Evolutionary conservation across 768 basidiomycete species (phyloP).

Genomic region (Udeniomyces megalosporus): DNA sequence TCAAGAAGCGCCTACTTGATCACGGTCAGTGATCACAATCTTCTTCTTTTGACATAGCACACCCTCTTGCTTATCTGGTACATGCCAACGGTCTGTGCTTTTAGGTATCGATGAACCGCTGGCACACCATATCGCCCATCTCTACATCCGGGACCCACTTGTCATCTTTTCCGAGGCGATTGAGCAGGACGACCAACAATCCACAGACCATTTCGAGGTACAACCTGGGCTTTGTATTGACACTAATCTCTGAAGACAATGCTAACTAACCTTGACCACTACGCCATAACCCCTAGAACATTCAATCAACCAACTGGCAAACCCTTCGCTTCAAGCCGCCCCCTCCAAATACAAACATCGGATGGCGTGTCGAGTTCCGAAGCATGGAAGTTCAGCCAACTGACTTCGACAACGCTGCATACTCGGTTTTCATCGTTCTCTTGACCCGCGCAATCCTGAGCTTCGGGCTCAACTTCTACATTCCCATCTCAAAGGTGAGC

Average conservation of each 20-base stretch:
- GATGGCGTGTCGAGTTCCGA: conserved; percentile 96
- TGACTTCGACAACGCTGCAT: conserved; percentile 97
- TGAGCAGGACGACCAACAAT: conserved; percentile 70
- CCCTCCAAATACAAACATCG: conserved; percentile 76
- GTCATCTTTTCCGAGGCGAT: conserved; percentile 89
- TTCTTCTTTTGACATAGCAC: background rate
- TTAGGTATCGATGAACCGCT: conserved; percentile 71
- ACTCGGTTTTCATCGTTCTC: conserved; percentile 83
- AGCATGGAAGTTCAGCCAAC: conserved; percentile 99
- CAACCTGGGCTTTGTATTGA: conserved; percentile 2
- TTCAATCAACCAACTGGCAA: conserved; percentile 99
- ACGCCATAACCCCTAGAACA: conserved; percentile 46
- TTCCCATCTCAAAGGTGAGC: conserved; percentile 85
- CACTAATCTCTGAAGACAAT: background rate
- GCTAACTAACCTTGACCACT: too few relatives aligned
- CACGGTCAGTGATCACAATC: conserved; percentile 44
- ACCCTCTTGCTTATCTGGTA: background rate
- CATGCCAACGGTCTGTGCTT: too few relatives aligned
- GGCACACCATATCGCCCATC: conserved; percentile 79
- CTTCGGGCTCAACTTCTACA: conserved; percentile 83
- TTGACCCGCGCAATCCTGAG: conserved; percentile 82
- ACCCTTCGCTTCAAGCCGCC: conserved; percentile 97
- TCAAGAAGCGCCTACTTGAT: conserved; percentile 53
- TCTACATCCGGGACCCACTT: conserved; percentile 94
- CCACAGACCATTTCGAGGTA: conserved; percentile 93